Conservation (phyloP, 1,139 yeast species). For the Saccharomyces hybrid region DNA sequence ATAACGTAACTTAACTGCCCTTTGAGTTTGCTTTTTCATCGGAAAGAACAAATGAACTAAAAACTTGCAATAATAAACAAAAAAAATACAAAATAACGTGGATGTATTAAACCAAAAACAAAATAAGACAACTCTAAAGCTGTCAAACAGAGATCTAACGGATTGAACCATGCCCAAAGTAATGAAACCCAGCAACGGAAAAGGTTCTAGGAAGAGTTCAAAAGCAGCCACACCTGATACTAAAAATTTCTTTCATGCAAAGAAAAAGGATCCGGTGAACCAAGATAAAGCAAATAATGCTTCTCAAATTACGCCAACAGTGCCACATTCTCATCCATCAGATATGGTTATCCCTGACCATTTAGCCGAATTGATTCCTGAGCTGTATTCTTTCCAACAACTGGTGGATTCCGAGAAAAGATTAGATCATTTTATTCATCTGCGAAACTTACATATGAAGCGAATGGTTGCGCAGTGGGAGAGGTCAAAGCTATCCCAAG, state of each 20-base stretch:
- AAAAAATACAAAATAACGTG: background rate
- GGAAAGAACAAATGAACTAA: background rate
- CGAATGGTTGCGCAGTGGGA: constrained; percentile 45
- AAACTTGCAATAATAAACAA: background rate
- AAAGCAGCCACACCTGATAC: background rate
- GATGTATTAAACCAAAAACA: background rate
- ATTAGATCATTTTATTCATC: constrained; percentile 70
- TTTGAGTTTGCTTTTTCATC: background rate
- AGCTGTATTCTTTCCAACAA: constrained; percentile 59
- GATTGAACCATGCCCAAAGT: background rate
- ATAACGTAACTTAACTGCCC: background rate
- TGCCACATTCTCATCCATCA: constrained; percentile 42
- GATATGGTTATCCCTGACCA: constrained; percentile 59
- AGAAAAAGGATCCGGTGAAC: background rate
- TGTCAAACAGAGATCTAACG: background rate
- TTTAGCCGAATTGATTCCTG: constrained; percentile 60
- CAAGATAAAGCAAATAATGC: background rate
- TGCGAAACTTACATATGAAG: constrained; percentile 80
- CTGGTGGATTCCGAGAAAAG: constrained; percentile 71
- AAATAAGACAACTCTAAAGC: background rate
- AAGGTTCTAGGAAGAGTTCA: background rate
- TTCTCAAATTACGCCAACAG: background rate
- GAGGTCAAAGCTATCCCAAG: constrained; percentile 26
- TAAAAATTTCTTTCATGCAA: background rate
- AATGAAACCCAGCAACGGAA: background rate